Evolutionary conservation across 768 basidiomycete genomes (phyloP).

Genomic region (Psilocybe cyanescens): DNA sequence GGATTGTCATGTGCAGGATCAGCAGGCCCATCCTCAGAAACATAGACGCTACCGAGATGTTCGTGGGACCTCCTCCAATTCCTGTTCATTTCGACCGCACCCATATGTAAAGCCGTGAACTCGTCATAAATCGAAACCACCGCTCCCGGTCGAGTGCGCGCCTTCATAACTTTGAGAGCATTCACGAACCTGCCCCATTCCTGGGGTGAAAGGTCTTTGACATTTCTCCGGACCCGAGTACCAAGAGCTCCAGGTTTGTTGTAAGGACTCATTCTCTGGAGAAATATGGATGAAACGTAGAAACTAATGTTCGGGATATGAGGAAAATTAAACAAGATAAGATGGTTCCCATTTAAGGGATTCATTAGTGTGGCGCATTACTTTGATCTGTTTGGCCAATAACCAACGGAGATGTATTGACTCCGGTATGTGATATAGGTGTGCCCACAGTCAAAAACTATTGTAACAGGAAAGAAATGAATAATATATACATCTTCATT

Average conservation of each 20-base stretch:
- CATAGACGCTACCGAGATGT: neutral
- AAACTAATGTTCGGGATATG: too few relatives aligned
- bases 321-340: too few relatives aligned
- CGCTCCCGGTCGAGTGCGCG: slow-evolving; percentile 13
- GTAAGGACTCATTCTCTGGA: neutral
- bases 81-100: slow-evolving; percentile 13
- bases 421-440: too few relatives aligned
- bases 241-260: slow-evolving; percentile 9
- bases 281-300: too few relatives aligned
- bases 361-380: too few relatives aligned
- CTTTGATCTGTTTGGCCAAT: too few relatives aligned
- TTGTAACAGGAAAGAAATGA: too few relatives aligned
- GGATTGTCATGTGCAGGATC: slow-evolving; percentile 16
- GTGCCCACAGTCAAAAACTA: too few relatives aligned
- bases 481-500: too few relatives aligned
- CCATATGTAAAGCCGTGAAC: slow-evolving; percentile 16
- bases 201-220: slow-evolving; percentile 10
- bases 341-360: too few relatives aligned
- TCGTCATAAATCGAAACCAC: slow-evolving; percentile 16
- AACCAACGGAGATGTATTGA: too few relatives aligned
- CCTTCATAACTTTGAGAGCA: slow-evolving; percentile 9
- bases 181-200: slow-evolving; percentile 10
- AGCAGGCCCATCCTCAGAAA: neutral
- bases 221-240: slow-evolving; percentile 13
- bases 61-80: slow-evolving; percentile 3